Evolutionary conservation across 2,329 filamentous ascomycete genomes (phyloP).

Genomic region (Aspergillus viridinutans): DNA sequence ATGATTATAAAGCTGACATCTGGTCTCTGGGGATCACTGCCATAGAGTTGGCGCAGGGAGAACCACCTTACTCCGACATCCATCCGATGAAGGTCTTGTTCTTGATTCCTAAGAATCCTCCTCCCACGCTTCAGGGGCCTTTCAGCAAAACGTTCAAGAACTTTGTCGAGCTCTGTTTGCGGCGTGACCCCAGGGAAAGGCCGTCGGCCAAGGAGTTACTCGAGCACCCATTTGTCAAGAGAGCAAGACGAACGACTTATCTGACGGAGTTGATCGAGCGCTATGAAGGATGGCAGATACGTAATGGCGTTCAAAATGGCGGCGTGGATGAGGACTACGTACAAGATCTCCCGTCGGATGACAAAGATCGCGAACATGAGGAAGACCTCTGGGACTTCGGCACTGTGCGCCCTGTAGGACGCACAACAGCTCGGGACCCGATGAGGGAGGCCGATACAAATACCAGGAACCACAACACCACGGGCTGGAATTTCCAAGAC

Average conservation of each 20-base stretch:
- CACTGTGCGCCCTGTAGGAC: constrained; percentile 78
- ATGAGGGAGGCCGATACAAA: constrained; percentile 83
- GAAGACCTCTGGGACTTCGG: constrained; percentile 98
- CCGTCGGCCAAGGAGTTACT: constrained; percentile 83
- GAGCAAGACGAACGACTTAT: constrained; percentile 93
- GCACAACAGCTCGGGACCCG: constrained; percentile 60
- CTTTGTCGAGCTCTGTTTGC: constrained; percentile 76
- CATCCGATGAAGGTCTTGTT: constrained; percentile 99
- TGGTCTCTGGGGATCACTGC: constrained; percentile 96
- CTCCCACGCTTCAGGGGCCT: constrained; percentile 74
- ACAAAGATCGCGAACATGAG: constrained; percentile 48
- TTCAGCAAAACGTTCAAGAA: constrained; percentile 82
- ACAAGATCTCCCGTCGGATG: constrained; percentile 28
- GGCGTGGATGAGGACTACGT: constrained; percentile 63
- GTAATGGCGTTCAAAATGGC: constrained; percentile 64
- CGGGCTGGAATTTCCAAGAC: constrained; percentile 30
- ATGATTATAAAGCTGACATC: constrained; percentile 96
- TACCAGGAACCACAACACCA: constrained; percentile 53
- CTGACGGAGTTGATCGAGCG: constrained; percentile 93
- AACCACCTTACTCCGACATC: constrained; percentile 92
- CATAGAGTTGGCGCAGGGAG: constrained; percentile 83
- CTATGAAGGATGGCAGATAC: constrained; percentile 79
- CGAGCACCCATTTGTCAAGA: constrained; percentile 83
- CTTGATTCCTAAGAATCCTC: constrained; percentile 89
- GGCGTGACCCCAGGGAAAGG: constrained; percentile 82